Conservation (phyloP, 257 asterid genomes). For the Forsythia suspensa region DNA sequence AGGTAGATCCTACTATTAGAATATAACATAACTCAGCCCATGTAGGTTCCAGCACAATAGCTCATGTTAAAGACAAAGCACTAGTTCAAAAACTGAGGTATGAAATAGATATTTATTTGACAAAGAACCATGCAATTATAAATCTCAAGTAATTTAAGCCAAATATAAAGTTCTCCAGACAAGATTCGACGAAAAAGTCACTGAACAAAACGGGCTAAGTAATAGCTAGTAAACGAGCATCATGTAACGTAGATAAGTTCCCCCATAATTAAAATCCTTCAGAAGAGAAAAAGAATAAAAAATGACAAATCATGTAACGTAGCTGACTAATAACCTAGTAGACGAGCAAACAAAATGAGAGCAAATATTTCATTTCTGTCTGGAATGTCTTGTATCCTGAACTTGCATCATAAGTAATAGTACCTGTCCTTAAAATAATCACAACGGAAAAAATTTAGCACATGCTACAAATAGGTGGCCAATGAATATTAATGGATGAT, state of each 20-base stretch:
- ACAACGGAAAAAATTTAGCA: background rate
- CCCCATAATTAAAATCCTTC: conserved; percentile 71
- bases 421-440: background rate
- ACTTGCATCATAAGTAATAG: conserved; percentile 6
- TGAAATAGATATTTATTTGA: background rate
- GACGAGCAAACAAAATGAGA: background rate
- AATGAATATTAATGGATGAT: background rate
- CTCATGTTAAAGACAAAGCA: conserved; percentile 52
- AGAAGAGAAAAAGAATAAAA: conserved; percentile 13
- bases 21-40: conserved; percentile 86
- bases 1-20: background rate
- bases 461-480: background rate
- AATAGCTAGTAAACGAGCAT: no score
- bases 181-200: background rate
- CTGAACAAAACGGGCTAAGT: background rate
- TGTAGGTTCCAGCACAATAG: conserved; percentile 78
- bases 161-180: background rate
- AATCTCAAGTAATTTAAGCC: background rate
- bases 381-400: background rate
- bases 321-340: background rate
- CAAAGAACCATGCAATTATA: background rate
- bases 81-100: no score
- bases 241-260: no score
- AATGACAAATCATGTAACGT: background rate
- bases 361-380: background rate